Evolutionary conservation across 2,329 filamentous ascomycete species (phyloP), one percentile per base, ranked within the genome.

Genomic region (Neonectria coccinea): DNA sequence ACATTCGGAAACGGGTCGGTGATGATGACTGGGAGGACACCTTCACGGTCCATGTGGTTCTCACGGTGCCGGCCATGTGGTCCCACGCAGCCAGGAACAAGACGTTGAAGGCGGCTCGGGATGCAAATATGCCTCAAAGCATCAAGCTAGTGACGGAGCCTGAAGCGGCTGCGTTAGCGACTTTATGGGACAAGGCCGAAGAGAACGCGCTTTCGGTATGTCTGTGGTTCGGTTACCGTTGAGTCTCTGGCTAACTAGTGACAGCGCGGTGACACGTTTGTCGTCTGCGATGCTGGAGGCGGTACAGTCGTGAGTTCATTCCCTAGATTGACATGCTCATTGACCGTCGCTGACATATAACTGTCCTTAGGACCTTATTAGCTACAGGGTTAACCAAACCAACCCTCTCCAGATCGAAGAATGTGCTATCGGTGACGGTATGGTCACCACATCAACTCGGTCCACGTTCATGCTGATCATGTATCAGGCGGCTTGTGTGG

Each of bases 21-120:
- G 29, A 50, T 8, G 22, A 48, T 3, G 14, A 48, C 6, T 57
- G 55, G 55, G 55, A 57, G 31, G 12, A 20, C 29, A 53, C n/a
- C 16, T 57, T 11, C 42, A 48, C 42, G 10, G 25, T 39, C 4
- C 42, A 50, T 5, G 42, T 50, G 7, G 45, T 57, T 29, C 55
- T 57, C 6, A 57, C 55, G 6, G 55, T 50, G 7, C 55, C 55
- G 3, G 55, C 55, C 11, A 50, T 57, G 42, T 57, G 55, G 55
- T 48, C 42, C 11, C 42, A 47, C 18, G 11, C 44, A 4, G 55
- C 44, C 1, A 57, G 39, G 7, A 44, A 57, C 18, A 47, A 48
- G 27, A 48, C 55, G 4, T 29, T 57, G 27, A 48, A 14, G 29
- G 55, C 55, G 5, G 55, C 55, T 3, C 27, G 33, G 5, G 31